phyloP scores from a whole-genome alignment of 140 eudicot species.

The Anethum foeniculum region DNA sequence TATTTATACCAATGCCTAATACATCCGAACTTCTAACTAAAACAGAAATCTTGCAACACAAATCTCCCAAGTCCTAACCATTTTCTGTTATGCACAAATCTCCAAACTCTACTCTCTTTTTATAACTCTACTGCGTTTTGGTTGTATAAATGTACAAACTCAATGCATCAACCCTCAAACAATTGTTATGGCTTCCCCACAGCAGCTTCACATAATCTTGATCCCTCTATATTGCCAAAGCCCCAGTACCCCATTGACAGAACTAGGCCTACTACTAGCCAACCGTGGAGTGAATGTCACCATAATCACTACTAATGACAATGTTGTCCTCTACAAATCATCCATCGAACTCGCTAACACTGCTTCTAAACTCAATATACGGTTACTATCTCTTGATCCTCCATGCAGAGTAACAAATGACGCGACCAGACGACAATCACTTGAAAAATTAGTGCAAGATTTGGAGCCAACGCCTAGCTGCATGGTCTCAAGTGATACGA shows the following conservation, averaged over 20 bases:
- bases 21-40: too few species aligned
- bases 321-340: constrained; percentile 29
- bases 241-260: constrained; percentile 64
- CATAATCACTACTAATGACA: constrained; percentile 58
- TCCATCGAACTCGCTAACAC: constrained; percentile 33
- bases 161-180: not conserved
- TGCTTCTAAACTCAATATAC: constrained; percentile 33
- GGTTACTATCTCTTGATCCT: constrained; percentile 35
- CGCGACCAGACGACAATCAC: not conserved
- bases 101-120: too few species aligned
- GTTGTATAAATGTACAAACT: too few species aligned
- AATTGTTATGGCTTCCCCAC: constrained; percentile 4
- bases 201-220: constrained; percentile 56
- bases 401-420: constrained; percentile 7
- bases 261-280: constrained; percentile 55
- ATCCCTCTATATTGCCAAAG: constrained; percentile 59
- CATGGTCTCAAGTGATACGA: constrained; percentile 11
- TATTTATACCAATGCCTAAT: too few species aligned
- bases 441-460: constrained; percentile 2
- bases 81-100: not conserved
- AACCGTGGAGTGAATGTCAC: constrained; percentile 41
- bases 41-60: not conserved
- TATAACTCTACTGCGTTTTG: too few species aligned
- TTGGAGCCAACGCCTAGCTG: constrained; percentile 8
- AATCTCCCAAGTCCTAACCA: not conserved